Conservation (phyloP, 805 yeast genomes). For the Teunomyces atbi region DNA sequence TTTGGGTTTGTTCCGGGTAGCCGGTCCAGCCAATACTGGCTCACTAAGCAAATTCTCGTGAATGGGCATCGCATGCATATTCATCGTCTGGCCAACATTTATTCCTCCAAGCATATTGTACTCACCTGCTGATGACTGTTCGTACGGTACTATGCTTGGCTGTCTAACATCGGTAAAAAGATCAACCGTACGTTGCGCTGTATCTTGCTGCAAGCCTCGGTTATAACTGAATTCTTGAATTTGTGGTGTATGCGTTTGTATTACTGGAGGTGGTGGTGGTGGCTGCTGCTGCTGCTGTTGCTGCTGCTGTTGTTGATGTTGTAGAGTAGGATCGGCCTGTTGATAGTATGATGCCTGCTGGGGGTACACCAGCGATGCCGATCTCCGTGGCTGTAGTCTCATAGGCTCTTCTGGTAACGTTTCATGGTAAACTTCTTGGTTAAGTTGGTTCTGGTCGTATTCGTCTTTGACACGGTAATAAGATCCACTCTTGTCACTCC, state of each 20-base stretch:
- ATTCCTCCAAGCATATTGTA: neutral
- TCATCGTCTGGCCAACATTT: neutral
- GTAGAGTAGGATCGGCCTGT: neutral
- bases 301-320: conserved; percentile 5
- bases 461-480: conserved; percentile 1
- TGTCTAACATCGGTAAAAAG: neutral
- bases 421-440: neutral
- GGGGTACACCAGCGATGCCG: neutral
- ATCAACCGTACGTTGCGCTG: neutral
- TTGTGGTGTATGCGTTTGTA: conserved; percentile 2
- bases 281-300: conserved; percentile 7
- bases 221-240: neutral
- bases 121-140: neutral
- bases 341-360: conserved; percentile 2
- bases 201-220: neutral
- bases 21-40: neutral
- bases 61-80: neutral
- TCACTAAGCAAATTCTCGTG: neutral
- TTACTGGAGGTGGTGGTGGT: conserved; percentile 6
- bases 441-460: neutral
- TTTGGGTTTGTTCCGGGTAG: neutral
- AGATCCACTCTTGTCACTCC: conserved; percentile 5
- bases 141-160: neutral
- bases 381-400: conserved; percentile 1
- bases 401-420: neutral